phyloP scores from a whole-genome alignment of 352 stramenopile genomes.

The Pelagophyceae sp. region DNA sequence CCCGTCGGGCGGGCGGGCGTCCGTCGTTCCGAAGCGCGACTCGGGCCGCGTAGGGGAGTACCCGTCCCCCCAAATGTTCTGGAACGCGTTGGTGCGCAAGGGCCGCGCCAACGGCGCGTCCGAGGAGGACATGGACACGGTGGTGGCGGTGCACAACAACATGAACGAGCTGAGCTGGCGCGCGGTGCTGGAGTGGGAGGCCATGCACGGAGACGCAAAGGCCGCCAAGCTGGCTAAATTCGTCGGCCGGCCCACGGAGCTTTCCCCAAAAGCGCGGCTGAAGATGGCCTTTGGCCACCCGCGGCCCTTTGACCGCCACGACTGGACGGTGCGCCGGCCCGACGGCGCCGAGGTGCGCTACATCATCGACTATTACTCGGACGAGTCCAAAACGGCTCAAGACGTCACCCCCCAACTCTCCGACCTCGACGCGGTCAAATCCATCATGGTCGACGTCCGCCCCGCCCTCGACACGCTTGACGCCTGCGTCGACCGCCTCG shows the following conservation, averaged over 20 bases:
- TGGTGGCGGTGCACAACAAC: constrained; percentile 99
- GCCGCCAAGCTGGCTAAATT: constrained; percentile 90
- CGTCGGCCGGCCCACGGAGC: constrained; percentile 83
- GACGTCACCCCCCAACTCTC: constrained; percentile 41
- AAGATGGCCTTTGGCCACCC: constrained; percentile 73
- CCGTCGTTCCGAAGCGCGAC: too few species aligned
- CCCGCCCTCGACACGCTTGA: constrained; percentile 70
- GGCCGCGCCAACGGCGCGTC: constrained; percentile 91
- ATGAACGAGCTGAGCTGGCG: constrained; percentile 99
- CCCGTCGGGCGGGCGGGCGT: too few species aligned
- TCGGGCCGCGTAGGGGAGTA: too few species aligned
- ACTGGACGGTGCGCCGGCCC: constrained; percentile 87
- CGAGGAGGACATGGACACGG: constrained; percentile 77
- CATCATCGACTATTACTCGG: constrained; percentile 98
- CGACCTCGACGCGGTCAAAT: constrained; percentile 52
- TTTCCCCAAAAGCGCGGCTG: constrained; percentile 82
- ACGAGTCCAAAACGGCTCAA: constrained; percentile 52
- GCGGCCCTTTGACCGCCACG: constrained; percentile 92
- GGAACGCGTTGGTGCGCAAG: constrained; percentile 93
- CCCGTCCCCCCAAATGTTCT: constrained; percentile 98
- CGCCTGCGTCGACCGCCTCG: neutral
- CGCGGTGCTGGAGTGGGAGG: constrained; percentile 93
- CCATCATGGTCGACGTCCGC: constrained; percentile 89
- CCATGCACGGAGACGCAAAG: constrained; percentile 41
- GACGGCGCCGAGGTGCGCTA: constrained; percentile 72